Percentiles rank a stretch among this genome's conserved stretches.
phyloP scores from a whole-genome alignment of 345 rosid species.

The Barbarea vulgaris region DNA sequence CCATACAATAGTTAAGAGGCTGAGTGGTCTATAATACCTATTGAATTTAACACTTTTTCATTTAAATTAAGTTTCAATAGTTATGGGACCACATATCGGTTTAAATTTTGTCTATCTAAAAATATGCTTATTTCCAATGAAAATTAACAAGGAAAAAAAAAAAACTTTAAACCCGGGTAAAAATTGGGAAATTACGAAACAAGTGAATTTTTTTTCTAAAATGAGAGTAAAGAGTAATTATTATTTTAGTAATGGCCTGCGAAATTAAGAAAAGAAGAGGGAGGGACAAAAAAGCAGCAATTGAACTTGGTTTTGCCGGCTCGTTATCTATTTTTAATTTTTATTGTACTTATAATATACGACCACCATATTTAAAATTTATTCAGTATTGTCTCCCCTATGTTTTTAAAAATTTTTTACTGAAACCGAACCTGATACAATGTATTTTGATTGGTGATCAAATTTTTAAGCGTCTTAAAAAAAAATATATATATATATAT shows the following conservation, averaged over 20 bases:
- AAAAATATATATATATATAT: no score
- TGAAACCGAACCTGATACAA: background rate
- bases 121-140: constrained; percentile 18
- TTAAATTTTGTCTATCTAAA: constrained; percentile 29
- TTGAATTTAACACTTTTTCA: background rate
- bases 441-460: background rate
- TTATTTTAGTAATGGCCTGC: background rate
- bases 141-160: background rate
- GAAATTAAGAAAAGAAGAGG: constrained; percentile 1
- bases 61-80: constrained; percentile 20
- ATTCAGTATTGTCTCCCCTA: background rate
- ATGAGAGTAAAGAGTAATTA: background rate
- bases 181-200: background rate
- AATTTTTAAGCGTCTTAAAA: background rate
- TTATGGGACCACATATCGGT: constrained; percentile 35
- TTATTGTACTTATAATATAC: background rate
- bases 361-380: background rate
- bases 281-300: constrained; percentile 45
- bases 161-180: constrained; percentile 1
- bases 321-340: constrained; percentile 3
- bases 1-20: constrained; percentile 25
- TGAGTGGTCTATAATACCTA: constrained; percentile 34
- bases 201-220: background rate
- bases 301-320: constrained; percentile 56
- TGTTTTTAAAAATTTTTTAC: no score